phyloP scores from a whole-genome alignment of 441 rosid species.

The Populus hybrid region DNA sequence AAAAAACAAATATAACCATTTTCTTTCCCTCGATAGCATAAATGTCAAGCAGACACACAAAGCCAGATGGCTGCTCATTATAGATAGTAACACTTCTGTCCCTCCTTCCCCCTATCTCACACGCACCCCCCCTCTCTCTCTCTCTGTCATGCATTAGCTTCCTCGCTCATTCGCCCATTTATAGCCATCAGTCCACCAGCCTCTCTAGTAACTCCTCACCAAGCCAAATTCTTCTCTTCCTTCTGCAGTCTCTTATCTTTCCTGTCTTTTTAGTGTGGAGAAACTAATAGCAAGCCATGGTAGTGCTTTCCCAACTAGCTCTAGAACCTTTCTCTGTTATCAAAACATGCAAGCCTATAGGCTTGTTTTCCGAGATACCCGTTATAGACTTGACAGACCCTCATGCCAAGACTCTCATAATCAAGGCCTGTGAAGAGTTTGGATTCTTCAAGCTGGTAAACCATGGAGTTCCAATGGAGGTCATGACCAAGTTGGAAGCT shows the following conservation, averaged over 20 bases:
- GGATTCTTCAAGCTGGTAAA: constrained; percentile 85
- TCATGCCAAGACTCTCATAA: constrained; percentile 42
- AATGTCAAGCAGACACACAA: constrained; percentile 28
- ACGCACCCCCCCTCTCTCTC: constrained; percentile 16
- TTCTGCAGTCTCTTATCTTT: not conserved
- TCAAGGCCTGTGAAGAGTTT: constrained; percentile 60
- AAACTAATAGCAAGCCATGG: constrained; percentile 39
- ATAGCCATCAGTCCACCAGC: constrained; percentile 20
- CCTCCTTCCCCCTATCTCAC: not conserved
- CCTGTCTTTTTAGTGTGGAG: no score
- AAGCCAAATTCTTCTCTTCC: not conserved
- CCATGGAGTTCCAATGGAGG: constrained; percentile 58
- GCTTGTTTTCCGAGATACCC: constrained; percentile 39
- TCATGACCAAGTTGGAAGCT: constrained; percentile 47
- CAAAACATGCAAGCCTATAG: constrained; percentile 54
- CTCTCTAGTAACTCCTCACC: not conserved
- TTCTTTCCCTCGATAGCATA: constrained; percentile 24
- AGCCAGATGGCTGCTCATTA: constrained; percentile 32
- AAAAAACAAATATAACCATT: not conserved
- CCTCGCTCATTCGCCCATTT: constrained; percentile 19
- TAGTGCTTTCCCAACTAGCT: constrained; percentile 55
- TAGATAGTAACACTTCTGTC: constrained; percentile 36
- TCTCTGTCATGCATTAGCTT: constrained; percentile 6
- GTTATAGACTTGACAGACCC: constrained; percentile 55
- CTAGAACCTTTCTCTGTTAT: constrained; percentile 47